Base-by-base conservation (phyloP, 2,329 filamentous ascomycete genomes). In the Colletotrichum plurivorum region DNA sequence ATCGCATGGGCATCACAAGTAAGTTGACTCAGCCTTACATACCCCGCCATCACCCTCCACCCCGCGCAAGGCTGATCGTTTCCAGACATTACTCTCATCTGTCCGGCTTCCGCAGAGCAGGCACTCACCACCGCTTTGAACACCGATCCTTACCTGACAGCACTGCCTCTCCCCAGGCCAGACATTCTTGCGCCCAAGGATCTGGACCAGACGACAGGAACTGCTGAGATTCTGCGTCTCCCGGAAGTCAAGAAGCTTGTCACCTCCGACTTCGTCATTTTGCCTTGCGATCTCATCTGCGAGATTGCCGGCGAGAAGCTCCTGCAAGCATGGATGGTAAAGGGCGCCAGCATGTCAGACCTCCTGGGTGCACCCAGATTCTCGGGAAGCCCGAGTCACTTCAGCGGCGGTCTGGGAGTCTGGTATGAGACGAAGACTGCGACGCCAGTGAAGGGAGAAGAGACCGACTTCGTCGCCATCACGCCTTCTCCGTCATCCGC, bases 241-340 rank as follows among this genome's bases (percentile, higher is more conserved):
- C 92, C 93, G 1, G 93, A 97, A 78, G 90, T 98, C 52, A 91
- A 92, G 76, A 85, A 86, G n/a, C 86, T 90, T 8, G 89, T 99
- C 74, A 94, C 89, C 62, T 90, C 90, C 13, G 94, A 99, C 80
- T 98, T 99, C 76, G 84, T 98, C 27, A 89, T 98, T 3, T 84
- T 99, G 4, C 95, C 96, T 0, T 99, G 96, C 80, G 96, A 99
- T 78, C 85, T 99, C 7, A 90, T 99, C 46, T 98, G 94, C 78
- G 95, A 97, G 76, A 84, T 98, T 16, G 91, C 93, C 3, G 95
- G 94, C 13, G 92, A 94, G 74, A 89, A 91, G 71, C 85, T 98
- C 22, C 82, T 97, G 2, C 94, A 98, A 79, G 90, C 95, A 69
- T 99, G 96, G 94, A 95, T 98, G 92, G 89, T 95, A 36, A 90